Evolutionary conservation across 768 basidiomycete species (phyloP).

Genomic region (Psilocybe cyanescens): DNA sequence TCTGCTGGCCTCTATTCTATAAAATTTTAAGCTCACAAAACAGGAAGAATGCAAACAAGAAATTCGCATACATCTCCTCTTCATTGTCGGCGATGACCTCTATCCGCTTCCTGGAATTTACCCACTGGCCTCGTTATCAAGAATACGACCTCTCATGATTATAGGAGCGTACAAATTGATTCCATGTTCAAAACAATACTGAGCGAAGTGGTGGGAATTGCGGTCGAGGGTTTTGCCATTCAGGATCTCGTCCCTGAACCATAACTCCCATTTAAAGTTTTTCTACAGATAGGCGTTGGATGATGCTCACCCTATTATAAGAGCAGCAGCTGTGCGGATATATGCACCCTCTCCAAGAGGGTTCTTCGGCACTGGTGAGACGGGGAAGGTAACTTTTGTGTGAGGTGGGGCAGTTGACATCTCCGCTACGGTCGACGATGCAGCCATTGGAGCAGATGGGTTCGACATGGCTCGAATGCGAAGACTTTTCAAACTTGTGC

Average conservation of each 20-base stretch:
- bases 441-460: slow-evolving; percentile 27
- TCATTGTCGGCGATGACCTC: slow-evolving; percentile 94
- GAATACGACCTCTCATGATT: slow-evolving; percentile 9
- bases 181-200: slow-evolving; percentile 88
- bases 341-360: slow-evolving; percentile 70
- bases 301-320: slow-evolving; percentile 69
- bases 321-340: slow-evolving; percentile 75
- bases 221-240: slow-evolving; percentile 89
- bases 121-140: slow-evolving; percentile 31
- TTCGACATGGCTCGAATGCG: slow-evolving; percentile 19
- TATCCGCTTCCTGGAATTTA: slow-evolving; percentile 69
- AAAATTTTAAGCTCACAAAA: neutral
- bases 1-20: slow-evolving; percentile 81
- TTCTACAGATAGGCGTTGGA: neutral
- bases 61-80: slow-evolving; percentile 74
- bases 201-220: slow-evolving; percentile 87
- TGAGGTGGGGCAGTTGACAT: slow-evolving; percentile 10
- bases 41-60: neutral
- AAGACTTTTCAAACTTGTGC: neutral
- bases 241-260: slow-evolving; percentile 81
- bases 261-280: neutral
- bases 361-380: slow-evolving; percentile 64
- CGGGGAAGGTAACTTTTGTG: slow-evolving; percentile 40
- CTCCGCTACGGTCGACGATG: slow-evolving; percentile 14
- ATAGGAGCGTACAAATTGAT: slow-evolving; percentile 63